A percentile compares a stretch with the other conserved stretches of the same genome.
Conservation (phyloP, 257 asterid species). For the Nyctanthes arbortristis region DNA sequence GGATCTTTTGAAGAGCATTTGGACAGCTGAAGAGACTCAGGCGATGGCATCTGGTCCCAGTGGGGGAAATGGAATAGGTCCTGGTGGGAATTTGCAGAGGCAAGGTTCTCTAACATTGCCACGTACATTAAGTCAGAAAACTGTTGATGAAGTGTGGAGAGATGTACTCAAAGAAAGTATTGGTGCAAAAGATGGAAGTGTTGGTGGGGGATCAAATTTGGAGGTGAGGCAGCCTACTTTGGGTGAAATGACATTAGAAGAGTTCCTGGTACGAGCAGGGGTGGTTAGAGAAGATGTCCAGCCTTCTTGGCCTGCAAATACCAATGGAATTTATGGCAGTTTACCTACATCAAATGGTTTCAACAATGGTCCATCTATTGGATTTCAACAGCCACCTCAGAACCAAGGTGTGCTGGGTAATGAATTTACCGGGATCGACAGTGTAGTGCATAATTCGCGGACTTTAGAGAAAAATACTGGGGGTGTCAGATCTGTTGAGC, state of each 20-base stretch:
- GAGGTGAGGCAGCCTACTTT: conserved; percentile 66
- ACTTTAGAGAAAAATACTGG: conserved; percentile 43
- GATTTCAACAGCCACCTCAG: conserved; percentile 54
- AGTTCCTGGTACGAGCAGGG: conserved; percentile 73
- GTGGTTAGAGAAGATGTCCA: conserved; percentile 77
- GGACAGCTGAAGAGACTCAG: conserved; percentile 89
- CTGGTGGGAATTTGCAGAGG: conserved; percentile 64
- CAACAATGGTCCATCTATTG: conserved; percentile 40
- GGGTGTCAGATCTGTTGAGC: conserved; percentile 37
- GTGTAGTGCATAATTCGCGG: conserved; percentile 37
- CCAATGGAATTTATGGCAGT: conserved; percentile 38
- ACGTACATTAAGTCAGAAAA: conserved; percentile 75
- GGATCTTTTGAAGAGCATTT: conserved; percentile 80
- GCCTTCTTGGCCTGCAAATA: conserved; percentile 34
- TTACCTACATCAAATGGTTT: conserved; percentile 33
- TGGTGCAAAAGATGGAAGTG: conserved; percentile 39
- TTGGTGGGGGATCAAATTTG: conserved; percentile 37
- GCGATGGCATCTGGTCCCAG: conserved; percentile 36
- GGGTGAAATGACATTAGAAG: conserved; percentile 86
- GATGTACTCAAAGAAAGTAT: conserved; percentile 58
- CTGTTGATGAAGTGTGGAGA: conserved; percentile 90
- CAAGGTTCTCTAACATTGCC: conserved; percentile 93
- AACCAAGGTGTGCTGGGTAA: conserved; percentile 43
- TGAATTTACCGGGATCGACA: conserved; percentile 40
- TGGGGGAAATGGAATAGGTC: conserved; percentile 36